A percentile compares a stretch with the other conserved stretches of the same genome.
Evolutionary conservation across 306 rosid species (phyloP).

Genomic region (Casuarina equisetifolia): DNA sequence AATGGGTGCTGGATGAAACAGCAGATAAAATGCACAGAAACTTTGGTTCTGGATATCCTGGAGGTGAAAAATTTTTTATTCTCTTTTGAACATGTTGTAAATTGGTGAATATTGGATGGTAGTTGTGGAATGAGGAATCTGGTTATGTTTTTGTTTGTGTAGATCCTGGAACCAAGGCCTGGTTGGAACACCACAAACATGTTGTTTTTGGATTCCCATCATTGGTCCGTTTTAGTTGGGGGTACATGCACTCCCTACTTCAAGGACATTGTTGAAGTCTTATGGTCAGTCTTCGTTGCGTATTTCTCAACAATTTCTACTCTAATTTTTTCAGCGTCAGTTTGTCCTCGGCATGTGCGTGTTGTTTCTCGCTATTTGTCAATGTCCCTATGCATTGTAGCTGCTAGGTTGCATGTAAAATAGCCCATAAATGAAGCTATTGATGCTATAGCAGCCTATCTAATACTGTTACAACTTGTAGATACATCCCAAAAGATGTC

Average conservation of each 20-base stretch:
- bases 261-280: slow-evolving; percentile 69
- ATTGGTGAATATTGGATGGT: slow-evolving; percentile 3
- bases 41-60: slow-evolving; percentile 98
- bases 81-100: slow-evolving; percentile 9
- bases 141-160: slow-evolving; percentile 35
- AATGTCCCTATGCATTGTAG: neutral
- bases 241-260: slow-evolving; percentile 81
- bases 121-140: slow-evolving; percentile 13
- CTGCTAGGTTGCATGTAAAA: neutral
- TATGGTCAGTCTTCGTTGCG: slow-evolving; percentile 57
- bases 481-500: neutral
- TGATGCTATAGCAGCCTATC: neutral
- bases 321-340: slow-evolving; percentile 1
- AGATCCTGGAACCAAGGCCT: slow-evolving; percentile 85
- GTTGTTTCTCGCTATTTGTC: neutral
- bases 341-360: neutral
- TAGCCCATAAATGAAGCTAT: neutral
- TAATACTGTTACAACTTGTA: neutral
- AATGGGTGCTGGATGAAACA: slow-evolving; percentile 87
- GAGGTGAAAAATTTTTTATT: slow-evolving; percentile 49
- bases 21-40: slow-evolving; percentile 68
- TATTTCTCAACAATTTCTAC: slow-evolving; percentile 22
- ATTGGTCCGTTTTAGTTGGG: slow-evolving; percentile 95
- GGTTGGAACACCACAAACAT: slow-evolving; percentile 82
- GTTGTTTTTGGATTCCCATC: slow-evolving; percentile 87